Base-by-base conservation (phyloP, 164 flowering plant genomes). In the Tetracentron sinense region DNA sequence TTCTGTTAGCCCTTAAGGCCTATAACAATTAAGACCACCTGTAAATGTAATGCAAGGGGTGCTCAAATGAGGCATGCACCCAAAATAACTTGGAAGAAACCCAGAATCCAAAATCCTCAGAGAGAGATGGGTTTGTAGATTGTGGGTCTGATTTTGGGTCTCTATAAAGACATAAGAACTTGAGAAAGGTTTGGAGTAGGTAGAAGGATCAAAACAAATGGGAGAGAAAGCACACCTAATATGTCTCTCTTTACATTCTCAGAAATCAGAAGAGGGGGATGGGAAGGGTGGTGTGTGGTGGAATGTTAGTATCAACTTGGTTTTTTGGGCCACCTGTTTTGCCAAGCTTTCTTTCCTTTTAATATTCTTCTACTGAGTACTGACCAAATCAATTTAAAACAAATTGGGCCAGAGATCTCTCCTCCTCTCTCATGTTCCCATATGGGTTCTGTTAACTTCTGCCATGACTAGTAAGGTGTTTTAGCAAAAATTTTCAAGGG, bases 291-390 rank as follows among this genome's bases (percentile, higher is more conserved):
- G 47, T 22, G 62, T 26, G 38, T 27, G 64, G 46, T 54, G 60
- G 55, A 66, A 23, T 54, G 60, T 54, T 60, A 46, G 52, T 48
- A 60, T 67, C 70, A 49, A 29, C 16, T 26, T 49, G 33, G 44
- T 3, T 52, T 16, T 31, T 60, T 54, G 60, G 44, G 11, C 67
- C 63, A 27, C 63, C 38, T 46, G 54, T 8, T 52, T 38, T 30
- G 35, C n/a, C 26, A 10, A 25, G 61, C 44, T 42, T 58, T 58
- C 61, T 0, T n/a, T 58, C 42, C 16, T 15, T 17, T 27, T 29
- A 17, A 10, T 55, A 8, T 8, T 19, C 27, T 3, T 8, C 4
- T 19, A 7, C 48, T 11, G 17, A 11, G 16, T n/a, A 11, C 25
- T 1, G 6, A 50, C 27, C 27, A 21, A 22, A 15, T 23, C 54